Conservation (phyloP, 2,329 filamentous ascomycete species). For the Epichloe gansuensis region DNA sequence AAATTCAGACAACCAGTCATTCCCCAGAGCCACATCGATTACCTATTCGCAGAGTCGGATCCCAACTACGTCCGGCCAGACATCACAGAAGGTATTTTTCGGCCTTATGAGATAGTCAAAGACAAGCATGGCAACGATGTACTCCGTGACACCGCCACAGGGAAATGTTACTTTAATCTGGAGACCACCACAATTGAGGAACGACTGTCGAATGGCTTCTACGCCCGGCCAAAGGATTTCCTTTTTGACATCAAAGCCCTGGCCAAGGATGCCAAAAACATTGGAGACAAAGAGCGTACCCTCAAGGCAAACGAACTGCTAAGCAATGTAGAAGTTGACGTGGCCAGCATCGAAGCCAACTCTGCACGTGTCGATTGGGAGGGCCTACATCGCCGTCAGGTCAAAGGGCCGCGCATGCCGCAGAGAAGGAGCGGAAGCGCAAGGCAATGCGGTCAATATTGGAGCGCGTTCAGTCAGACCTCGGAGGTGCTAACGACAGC, state of each 20-base stretch:
- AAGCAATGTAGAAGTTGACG: constrained; percentile 88
- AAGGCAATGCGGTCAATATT: constrained; percentile 45
- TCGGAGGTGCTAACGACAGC: constrained; percentile 37
- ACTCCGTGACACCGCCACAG: constrained; percentile 59
- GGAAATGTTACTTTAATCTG: constrained; percentile 90
- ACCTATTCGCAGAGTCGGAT: constrained; percentile 75
- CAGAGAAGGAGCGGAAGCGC: constrained; percentile 51
- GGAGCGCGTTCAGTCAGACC: constrained; percentile 38
- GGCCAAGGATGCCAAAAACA: constrained; percentile 70
- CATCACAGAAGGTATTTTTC: constrained; percentile 39
- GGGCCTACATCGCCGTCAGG: constrained; percentile 61
- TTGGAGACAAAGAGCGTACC: constrained; percentile 71
- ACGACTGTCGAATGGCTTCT: constrained; percentile 92
- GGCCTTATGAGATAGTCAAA: constrained; percentile 68
- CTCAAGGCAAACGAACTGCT: constrained; percentile 85
- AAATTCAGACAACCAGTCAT: constrained; percentile 77
- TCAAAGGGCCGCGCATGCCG: constrained; percentile 49
- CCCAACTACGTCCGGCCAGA: constrained; percentile 55
- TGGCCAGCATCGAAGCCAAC: constrained; percentile 61
- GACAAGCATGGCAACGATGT: constrained; percentile 72
- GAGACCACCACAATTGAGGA: constrained; percentile 91
- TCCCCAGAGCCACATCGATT: constrained; percentile 59
- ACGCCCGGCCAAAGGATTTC: constrained; percentile 83
- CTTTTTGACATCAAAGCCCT: constrained; percentile 75
- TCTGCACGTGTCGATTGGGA: constrained; percentile 67